phyloP scores from a whole-genome alignment of 208 protist species.

The Leptomonas seymouri region DNA sequence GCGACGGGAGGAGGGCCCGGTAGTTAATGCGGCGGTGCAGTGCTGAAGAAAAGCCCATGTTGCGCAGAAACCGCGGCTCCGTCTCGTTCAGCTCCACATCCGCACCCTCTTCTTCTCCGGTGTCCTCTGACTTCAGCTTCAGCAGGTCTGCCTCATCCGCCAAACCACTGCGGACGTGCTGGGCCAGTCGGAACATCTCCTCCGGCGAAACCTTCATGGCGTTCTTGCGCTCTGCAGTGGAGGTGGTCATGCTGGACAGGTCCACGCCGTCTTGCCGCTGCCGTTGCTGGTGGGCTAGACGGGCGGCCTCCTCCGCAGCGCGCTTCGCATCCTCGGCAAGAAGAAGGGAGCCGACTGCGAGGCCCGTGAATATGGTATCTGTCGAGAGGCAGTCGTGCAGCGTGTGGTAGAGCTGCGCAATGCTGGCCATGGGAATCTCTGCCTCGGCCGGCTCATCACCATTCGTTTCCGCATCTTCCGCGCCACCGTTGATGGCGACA shows the following conservation, averaged over 20 bases:
- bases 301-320: conserved; percentile 53
- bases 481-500: conserved; percentile 26
- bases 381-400: conserved; percentile 49
- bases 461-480: conserved; percentile 15
- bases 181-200: conserved; percentile 88
- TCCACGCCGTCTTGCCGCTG: conserved; percentile 32
- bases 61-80: conserved; percentile 77
- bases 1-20: conserved; percentile 72
- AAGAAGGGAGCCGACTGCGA: conserved; percentile 66
- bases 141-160: conserved; percentile 83
- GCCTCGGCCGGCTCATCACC: conserved; percentile 35
- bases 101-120: conserved; percentile 46
- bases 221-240: conserved; percentile 49
- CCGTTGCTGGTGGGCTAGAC: conserved; percentile 42
- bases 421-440: conserved; percentile 52
- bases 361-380: conserved; percentile 41
- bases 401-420: conserved; percentile 58
- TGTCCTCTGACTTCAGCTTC: conserved; percentile 65
- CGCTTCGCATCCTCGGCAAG: conserved; percentile 58
- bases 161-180: conserved; percentile 83
- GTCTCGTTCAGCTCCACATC: conserved; percentile 88
- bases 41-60: conserved; percentile 55
- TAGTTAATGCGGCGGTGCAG: conserved; percentile 80
- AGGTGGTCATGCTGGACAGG: conserved; percentile 43
- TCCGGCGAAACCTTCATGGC: conserved; percentile 85